These are phyloP conservation scores for Porogramme epimiltina DNA, from an alignment of 1,284 basidiomycete genomes.

Conservation along the genomic window DNA sequence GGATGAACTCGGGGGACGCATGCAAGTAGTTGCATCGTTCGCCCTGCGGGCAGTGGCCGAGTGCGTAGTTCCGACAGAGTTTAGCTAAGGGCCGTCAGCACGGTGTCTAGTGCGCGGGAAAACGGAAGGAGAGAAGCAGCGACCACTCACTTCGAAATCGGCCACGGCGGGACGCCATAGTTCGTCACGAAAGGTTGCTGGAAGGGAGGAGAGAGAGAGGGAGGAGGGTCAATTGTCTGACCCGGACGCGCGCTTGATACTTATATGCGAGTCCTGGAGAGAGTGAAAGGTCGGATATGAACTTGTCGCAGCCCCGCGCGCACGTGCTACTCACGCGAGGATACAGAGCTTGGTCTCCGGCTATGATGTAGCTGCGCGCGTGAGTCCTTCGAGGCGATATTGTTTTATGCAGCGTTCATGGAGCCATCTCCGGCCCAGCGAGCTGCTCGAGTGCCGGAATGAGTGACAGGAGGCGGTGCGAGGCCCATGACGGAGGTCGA, in stretches of 20 bases:
- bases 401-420: slow-evolving; percentile 16
- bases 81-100: slow-evolving; percentile 24
- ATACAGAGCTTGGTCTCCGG: slow-evolving; percentile 23
- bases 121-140: neutral
- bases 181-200: slow-evolving; percentile 1
- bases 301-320: slow-evolving; percentile 20
- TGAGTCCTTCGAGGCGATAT: slow-evolving; percentile 20
- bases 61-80: slow-evolving; percentile 34
- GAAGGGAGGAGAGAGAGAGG: slow-evolving; percentile 19
- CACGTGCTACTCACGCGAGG: slow-evolving; percentile 36
- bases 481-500: slow-evolving; percentile 18
- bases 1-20: slow-evolving; percentile 18
- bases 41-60: slow-evolving; percentile 34
- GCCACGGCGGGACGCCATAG: slow-evolving; percentile 21
- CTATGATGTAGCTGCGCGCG: slow-evolving; percentile 8
- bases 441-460: slow-evolving; percentile 23
- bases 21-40: slow-evolving; percentile 34
- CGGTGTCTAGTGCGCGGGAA: neutral
- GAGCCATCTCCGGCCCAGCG: slow-evolving; percentile 22
- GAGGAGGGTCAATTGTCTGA: slow-evolving; percentile 14
- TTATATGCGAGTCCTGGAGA: slow-evolving; percentile 31
- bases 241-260: slow-evolving; percentile 24
- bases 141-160: slow-evolving; percentile 25
- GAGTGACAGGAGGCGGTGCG: slow-evolving; percentile 24
- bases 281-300: slow-evolving; percentile 31